Percentiles rank a stretch among this genome's conserved stretches.
phyloP scores from a whole-genome alignment of 1,139 yeast genomes.

The Magnusiomyces sp. region DNA sequence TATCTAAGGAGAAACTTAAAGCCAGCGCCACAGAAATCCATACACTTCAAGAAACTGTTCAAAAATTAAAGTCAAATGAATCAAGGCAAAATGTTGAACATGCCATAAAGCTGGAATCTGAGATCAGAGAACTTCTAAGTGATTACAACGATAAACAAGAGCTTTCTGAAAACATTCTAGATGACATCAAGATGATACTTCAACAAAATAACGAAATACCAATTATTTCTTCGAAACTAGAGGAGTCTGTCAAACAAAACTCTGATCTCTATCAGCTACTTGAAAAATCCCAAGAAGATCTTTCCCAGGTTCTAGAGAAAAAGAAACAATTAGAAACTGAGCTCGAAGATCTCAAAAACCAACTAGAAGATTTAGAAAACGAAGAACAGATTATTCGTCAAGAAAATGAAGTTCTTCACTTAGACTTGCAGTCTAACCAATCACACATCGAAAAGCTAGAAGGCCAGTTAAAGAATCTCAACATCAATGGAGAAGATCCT shows the following conservation, averaged over 20 bases:
- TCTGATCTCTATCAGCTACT: background rate
- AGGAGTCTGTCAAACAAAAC: background rate
- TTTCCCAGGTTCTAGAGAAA: background rate
- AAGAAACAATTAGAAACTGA: background rate
- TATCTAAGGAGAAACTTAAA: background rate
- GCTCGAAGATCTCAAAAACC: background rate
- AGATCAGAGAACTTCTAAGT: background rate
- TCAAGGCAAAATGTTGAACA: background rate
- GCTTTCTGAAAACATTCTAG: background rate
- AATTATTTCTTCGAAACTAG: background rate
- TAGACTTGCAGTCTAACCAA: background rate
- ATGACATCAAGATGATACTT: background rate
- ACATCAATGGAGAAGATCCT: background rate
- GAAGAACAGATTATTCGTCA: slow-evolving; percentile 4
- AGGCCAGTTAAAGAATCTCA: background rate
- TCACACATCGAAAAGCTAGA: background rate
- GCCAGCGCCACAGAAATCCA: background rate
- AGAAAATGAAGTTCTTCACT: background rate
- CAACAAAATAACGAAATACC: background rate
- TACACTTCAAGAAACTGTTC: background rate
- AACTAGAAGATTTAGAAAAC: slow-evolving; percentile 1
- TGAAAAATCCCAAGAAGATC: background rate
- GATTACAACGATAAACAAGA: background rate
- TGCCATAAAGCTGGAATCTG: background rate
- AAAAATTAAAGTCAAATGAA: background rate